A percentile compares a stretch with the other conserved stretches of the same genome.
Evolutionary conservation across 148 eudicot species (phyloP).

Genomic region (Rheum nobile): DNA sequence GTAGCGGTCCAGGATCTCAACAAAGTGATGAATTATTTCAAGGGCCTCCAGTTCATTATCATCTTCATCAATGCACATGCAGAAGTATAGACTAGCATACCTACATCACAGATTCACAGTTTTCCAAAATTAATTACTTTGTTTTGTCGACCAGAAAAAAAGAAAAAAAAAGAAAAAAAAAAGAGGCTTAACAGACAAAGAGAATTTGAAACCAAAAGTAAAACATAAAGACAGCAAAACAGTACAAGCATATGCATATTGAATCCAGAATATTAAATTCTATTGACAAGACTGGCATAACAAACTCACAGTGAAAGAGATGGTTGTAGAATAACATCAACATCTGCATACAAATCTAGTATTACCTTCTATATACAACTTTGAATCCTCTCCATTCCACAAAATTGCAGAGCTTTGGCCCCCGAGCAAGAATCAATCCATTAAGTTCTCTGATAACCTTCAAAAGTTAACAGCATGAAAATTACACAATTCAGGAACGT

Average conservation of each 20-base stretch:
- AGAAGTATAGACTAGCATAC: slow-evolving; percentile 90
- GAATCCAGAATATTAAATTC: not conserved
- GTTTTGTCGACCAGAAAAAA: not conserved
- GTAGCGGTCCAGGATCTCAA: slow-evolving; percentile 90
- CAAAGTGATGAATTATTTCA: slow-evolving; percentile 84
- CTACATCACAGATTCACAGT: slow-evolving; percentile 24
- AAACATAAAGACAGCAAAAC: not conserved
- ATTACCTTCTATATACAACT: slow-evolving; percentile 85
- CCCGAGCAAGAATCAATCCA: slow-evolving; percentile 75
- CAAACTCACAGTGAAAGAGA: not conserved
- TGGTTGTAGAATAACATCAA: not conserved
- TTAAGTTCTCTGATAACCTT: slow-evolving; percentile 88
- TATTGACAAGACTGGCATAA: not conserved
- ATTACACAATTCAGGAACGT: not conserved
- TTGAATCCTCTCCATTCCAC: slow-evolving; percentile 95
- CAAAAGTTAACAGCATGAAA: slow-evolving; percentile 7
- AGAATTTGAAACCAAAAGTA: not conserved
- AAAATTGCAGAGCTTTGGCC: slow-evolving; percentile 87
- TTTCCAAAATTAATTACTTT: not conserved
- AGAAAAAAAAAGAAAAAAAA: not conserved
- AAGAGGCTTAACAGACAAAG: not conserved
- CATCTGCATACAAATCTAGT: not conserved
- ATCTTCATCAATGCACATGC: slow-evolving; percentile 89
- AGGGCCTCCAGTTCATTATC: slow-evolving; percentile 92
- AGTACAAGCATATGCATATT: not conserved